A percentile compares a stretch with the other conserved stretches of the same genome.
Conservation (phyloP, 2,329 filamentous ascomycete species). For the Penicillium palitans region DNA sequence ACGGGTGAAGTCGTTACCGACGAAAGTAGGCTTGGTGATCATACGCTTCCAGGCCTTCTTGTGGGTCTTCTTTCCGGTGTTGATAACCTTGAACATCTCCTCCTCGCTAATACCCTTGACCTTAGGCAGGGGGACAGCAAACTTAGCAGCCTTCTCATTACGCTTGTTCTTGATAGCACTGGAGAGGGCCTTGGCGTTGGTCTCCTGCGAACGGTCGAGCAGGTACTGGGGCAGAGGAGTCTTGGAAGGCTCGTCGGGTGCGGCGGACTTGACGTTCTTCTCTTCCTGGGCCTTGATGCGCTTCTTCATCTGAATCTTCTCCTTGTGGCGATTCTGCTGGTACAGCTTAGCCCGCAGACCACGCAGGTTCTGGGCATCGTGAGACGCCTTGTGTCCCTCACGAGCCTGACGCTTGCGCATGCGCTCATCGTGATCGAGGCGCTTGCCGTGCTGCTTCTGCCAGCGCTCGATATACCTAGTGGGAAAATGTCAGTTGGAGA, state of each 20-base stretch:
- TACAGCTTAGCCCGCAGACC: slow-evolving; percentile 91
- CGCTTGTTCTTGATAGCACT: slow-evolving; percentile 95
- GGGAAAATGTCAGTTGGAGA: slow-evolving; percentile 18
- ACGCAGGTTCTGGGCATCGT: slow-evolving; percentile 89
- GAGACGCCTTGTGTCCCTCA: slow-evolving; percentile 82
- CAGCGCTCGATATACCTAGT: slow-evolving; percentile 70
- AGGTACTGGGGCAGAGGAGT: slow-evolving; percentile 90
- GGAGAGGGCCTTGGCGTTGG: slow-evolving; percentile 71
- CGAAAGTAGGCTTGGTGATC: slow-evolving; percentile 83
- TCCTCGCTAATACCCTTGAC: slow-evolving; percentile 91
- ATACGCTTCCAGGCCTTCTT: slow-evolving; percentile 71
- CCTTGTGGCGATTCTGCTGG: slow-evolving; percentile 88
- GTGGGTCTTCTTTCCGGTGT: slow-evolving; percentile 90
- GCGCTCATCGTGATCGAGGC: slow-evolving; percentile 83
- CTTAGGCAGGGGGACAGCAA: slow-evolving; percentile 88
- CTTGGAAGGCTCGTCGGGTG: slow-evolving; percentile 70
- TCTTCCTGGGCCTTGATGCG: slow-evolving; percentile 93
- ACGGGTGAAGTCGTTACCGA: slow-evolving; percentile 85
- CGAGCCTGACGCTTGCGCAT: slow-evolving; percentile 81
- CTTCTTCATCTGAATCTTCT: slow-evolving; percentile 99
- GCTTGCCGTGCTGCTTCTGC: slow-evolving; percentile 63
- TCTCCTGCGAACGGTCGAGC: slow-evolving; percentile 74
- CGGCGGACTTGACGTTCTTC: slow-evolving; percentile 85
- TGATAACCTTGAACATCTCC: slow-evolving; percentile 97
- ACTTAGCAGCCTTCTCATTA: slow-evolving; percentile 89